Evolutionary conservation across 2,329 filamentous ascomycete species (phyloP), one percentile per base, ranked within the genome.

Genomic region (Pyrenophora tritici-repentis): DNA sequence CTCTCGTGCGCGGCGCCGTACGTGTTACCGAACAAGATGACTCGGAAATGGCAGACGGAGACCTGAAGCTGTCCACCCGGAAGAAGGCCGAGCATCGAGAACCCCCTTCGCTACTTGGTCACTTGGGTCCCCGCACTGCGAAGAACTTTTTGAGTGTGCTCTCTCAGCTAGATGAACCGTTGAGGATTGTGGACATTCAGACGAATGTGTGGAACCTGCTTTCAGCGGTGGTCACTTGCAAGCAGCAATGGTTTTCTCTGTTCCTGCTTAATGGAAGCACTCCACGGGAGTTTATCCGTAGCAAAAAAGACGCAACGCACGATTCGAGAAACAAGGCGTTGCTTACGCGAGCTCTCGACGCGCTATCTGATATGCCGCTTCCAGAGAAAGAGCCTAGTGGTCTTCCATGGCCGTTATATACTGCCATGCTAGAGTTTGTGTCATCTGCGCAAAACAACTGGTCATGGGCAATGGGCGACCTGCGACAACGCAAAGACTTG

Each of bases 191-290:
- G 2, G 72, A 79, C 5, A 83, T 91, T 46, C 84, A 88, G 34
- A 82, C 84, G 35, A 79, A 81, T 6, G 87, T 91, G 16, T 99
- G 93, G 94, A 85, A 84, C 49, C 86, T 99, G 66, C 85, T 97
- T 45, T 89, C 92, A 2, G 86, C 88, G 3, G 87, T 97, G 39
- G 84, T 99, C 53, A 88, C 89, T 59, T 92, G 91, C 69, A 87
- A 91, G 56, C 94, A 99, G 70, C 92, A 96, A 68, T 97, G 93
- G 90, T 90, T 99, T 78, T 90, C 93, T 0, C 90, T 96, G 55
- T 96, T 92, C 67, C 81, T 99, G 7, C 84, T 97, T 33, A 97
- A 91, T 6, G 94, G 92, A 17, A 88, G 86, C 66, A 91, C 91
- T 0, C 91, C 93, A 3, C 85, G 89, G 55, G 86, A 94, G 61